Base-by-base conservation (phyloP, 1,139 yeast genomes). In the Petasospora rhodanensis region DNA sequence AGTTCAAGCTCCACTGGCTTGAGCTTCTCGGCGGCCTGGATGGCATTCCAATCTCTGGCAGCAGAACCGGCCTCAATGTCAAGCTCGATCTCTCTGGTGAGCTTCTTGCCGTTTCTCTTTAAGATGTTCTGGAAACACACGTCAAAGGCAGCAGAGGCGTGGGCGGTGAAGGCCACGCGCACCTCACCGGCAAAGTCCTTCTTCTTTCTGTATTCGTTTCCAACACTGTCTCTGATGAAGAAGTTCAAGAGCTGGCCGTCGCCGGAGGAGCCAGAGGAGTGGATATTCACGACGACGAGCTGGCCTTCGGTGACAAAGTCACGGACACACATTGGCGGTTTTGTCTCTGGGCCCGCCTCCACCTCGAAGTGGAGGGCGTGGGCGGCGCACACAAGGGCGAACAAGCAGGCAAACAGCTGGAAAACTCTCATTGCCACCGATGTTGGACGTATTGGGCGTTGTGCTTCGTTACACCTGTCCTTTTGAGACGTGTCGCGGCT, bases 21-120 rank as follows among this genome's bases (percentile, higher is more conserved):
- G 61, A 91, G 77, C 58, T 86, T 85, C 61, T 89, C 97, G 29
- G 84, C 75, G 24, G 95, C 89, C 65, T 89, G 96, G 44, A 87
- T 69, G 18, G 93, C 87, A 56, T 86, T 86, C 97, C 97, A 91
- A 63, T 91, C 97, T 62, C 97, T 80, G 24, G 97, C 97, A 50
- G 89, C 86, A 35, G 96, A 84, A 21, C 98, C 98, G 45, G 89
- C 80, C 61, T 91, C 97, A 39, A 91, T 82, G 47, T 89, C 96
- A 53, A 91, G 68, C 55, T 87, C 96, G 48, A 91, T 68, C 37
- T 79, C 79, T 61, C 89, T 73, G 28, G 64, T 56, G 45, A 72
- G 54, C 29, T 64, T 51, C 38, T 62, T 60, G 7, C 63, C 63
- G 34, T 58, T 61, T 35, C 45, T 43, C 21, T 62, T 58, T 39